phyloP scores from a whole-genome alignment of 169 alveolate species.

The Eimeria falciformis region DNA sequence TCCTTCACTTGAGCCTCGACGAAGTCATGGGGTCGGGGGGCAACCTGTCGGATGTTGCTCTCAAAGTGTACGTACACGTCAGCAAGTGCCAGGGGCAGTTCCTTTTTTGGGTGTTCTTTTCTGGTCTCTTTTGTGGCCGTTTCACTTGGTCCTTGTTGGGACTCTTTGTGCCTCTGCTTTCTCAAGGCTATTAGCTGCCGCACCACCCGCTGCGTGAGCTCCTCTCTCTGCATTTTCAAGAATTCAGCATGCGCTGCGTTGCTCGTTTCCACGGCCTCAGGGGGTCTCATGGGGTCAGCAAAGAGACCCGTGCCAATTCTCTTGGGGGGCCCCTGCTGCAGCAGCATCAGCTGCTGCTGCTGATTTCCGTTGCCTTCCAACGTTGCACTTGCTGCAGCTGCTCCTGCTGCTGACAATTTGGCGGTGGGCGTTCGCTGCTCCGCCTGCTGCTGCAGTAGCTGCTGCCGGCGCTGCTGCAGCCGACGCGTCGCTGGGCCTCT shows the following conservation, averaged over 20 bases:
- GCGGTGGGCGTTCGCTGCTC: background rate
- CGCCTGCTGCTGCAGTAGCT: background rate
- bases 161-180: background rate
- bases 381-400: background rate
- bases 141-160: background rate
- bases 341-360: conserved; percentile 16
- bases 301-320: background rate
- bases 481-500: background rate
- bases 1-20: background rate
- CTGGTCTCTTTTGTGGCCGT: background rate
- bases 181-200: background rate
- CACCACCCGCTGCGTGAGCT: background rate
- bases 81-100: background rate
- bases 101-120: background rate
- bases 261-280: background rate
- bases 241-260: background rate
- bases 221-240: background rate
- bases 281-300: background rate
- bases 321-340: background rate
- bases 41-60: background rate
- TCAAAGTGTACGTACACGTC: background rate
- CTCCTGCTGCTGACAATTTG: too few relatives aligned
- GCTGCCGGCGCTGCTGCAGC: conserved; percentile 11
- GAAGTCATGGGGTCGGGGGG: background rate
- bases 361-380: background rate